These are phyloP conservation scores for Cryptococcus depauperatus DNA, from an alignment of 1,284 basidiomycete species.

Conservation along the genomic window DNA sequence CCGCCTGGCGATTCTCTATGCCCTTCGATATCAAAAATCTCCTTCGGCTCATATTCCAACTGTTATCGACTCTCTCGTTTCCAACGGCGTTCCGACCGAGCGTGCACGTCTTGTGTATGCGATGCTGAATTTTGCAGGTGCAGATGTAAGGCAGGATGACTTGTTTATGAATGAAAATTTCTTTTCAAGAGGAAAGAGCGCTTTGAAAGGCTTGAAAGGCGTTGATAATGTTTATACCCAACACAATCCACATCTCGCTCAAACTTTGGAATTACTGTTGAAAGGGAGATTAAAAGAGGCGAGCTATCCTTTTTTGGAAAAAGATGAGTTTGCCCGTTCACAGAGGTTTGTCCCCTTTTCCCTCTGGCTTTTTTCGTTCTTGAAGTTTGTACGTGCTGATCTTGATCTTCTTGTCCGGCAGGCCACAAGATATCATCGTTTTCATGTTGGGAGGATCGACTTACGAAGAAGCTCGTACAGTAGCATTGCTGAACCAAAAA, in stretches of 20 bases:
- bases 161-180: slow-evolving; percentile 93
- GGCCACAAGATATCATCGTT: slow-evolving; percentile 87
- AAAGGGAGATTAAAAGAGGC: slow-evolving; percentile 78
- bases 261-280: slow-evolving; percentile 84
- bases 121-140: slow-evolving; percentile 84
- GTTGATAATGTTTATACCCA: slow-evolving; percentile 99
- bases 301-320: slow-evolving; percentile 82
- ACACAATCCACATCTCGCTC: slow-evolving; percentile 84
- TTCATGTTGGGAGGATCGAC: slow-evolving; percentile 93
- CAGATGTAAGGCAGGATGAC: slow-evolving; percentile 95
- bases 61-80: slow-evolving; percentile 72
- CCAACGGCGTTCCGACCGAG: slow-evolving; percentile 71
- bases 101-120: slow-evolving; percentile 88
- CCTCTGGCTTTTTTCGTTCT: background rate
- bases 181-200: slow-evolving; percentile 87
- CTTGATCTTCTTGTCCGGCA: slow-evolving; percentile 41
- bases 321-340: slow-evolving; percentile 46
- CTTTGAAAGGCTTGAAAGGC: slow-evolving; percentile 92
- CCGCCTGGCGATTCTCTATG: slow-evolving; percentile 86
- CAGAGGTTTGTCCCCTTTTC: slow-evolving; percentile 29
- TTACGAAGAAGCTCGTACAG: slow-evolving; percentile 79
- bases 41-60: slow-evolving; percentile 72
- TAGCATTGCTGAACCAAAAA: slow-evolving; percentile 79
- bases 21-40: slow-evolving; percentile 90
- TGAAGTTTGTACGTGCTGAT: background rate